A percentile compares a stretch with the other conserved stretches of the same genome.
Conservation (phyloP, 1,284 basidiomycete species). For the Rhodofomes roseus region DNA sequence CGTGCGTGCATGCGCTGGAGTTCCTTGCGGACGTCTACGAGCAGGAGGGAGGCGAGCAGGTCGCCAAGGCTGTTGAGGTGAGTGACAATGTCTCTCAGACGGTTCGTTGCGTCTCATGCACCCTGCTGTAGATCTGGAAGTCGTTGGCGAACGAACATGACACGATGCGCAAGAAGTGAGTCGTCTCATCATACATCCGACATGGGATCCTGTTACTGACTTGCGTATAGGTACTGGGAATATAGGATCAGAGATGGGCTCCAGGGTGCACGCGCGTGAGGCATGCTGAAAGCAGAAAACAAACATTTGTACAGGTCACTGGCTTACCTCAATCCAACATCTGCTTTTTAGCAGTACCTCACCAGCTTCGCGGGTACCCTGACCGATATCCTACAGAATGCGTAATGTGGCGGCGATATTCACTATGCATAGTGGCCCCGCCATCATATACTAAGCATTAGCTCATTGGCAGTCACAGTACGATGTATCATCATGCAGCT, state of each 20-base stretch:
- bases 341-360: too few species aligned
- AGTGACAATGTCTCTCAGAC: conserved; percentile 13
- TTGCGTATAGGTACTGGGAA: conserved; percentile 36
- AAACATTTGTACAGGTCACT: not conserved
- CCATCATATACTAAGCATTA: too few species aligned
- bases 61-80: conserved; percentile 50
- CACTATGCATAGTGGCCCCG: too few species aligned
- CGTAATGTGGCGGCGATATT: too few species aligned
- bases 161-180: conserved; percentile 75
- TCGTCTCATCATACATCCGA: too few species aligned
- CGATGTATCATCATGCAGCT: too few species aligned
- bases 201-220: not conserved
- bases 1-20: conserved; percentile 77
- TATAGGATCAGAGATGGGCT: conserved; percentile 40
- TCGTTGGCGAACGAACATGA: conserved; percentile 71
- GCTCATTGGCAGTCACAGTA: too few species aligned
- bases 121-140: conserved; percentile 58
- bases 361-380: too few species aligned
- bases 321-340: too few species aligned
- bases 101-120: not conserved
- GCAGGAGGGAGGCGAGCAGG: conserved; percentile 45
- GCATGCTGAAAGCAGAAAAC: not conserved
- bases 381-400: too few species aligned
- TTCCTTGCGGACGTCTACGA: conserved; percentile 81
- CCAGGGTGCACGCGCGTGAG: not conserved